Conservation (phyloP, 2,329 filamentous ascomycete genomes). For the Cladosporium velox region DNA sequence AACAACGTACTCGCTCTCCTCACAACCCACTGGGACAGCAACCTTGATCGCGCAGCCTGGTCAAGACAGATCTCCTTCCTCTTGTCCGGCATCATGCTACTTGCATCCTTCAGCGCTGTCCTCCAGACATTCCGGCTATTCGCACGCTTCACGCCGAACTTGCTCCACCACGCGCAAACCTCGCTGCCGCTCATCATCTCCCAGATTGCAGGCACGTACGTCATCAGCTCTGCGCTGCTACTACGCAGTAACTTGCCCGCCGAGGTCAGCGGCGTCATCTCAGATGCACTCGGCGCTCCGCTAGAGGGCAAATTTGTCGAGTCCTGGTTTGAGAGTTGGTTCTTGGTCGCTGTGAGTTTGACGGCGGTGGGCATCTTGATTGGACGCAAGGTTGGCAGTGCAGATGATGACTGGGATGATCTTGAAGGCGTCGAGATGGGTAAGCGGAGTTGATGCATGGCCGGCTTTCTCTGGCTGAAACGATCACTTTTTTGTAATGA, state of each 20-base stretch:
- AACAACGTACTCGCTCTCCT: slow-evolving; percentile 79
- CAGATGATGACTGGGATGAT: slow-evolving; percentile 47
- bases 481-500: slow-evolving; percentile 9
- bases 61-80: slow-evolving; percentile 82
- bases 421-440: slow-evolving; percentile 61
- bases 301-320: slow-evolving; percentile 73
- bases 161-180: slow-evolving; percentile 73
- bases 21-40: slow-evolving; percentile 80
- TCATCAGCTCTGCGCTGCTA: slow-evolving; percentile 76
- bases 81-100: slow-evolving; percentile 78
- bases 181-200: slow-evolving; percentile 78
- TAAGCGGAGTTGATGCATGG: slow-evolving; percentile 47
- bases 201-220: slow-evolving; percentile 81
- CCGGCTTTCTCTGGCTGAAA: background rate
- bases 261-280: slow-evolving; percentile 75
- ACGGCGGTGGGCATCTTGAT: slow-evolving; percentile 75
- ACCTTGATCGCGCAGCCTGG: slow-evolving; percentile 80
- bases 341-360: slow-evolving; percentile 65
- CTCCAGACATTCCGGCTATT: slow-evolving; percentile 85
- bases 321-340: slow-evolving; percentile 87
- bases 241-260: slow-evolving; percentile 75
- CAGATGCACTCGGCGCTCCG: slow-evolving; percentile 74
- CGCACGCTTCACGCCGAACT: slow-evolving; percentile 68
- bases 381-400: slow-evolving; percentile 60
- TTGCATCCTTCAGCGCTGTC: slow-evolving; percentile 77